Evolutionary conservation across 176 grass and related monocot species (phyloP).

Genomic region (Alopecurus myosuroides): DNA sequence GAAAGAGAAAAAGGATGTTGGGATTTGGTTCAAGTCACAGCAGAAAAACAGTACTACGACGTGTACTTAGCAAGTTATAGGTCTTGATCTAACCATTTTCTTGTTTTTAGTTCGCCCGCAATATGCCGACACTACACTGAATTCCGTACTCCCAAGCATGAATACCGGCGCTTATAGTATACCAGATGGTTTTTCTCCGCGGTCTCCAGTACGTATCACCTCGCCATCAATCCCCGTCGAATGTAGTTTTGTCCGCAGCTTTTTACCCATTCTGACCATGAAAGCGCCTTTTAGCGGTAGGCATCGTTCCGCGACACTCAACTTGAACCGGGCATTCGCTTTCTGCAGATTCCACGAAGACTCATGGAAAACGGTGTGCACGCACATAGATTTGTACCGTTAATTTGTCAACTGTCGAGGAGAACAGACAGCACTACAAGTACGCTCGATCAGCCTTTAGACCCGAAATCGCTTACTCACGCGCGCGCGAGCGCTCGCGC

Average conservation of each 20-base stretch:
- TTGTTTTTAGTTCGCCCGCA: too few species aligned
- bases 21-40: too few species aligned
- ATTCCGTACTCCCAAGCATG: too few species aligned
- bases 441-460: not conserved
- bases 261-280: not conserved
- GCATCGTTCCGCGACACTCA: not conserved
- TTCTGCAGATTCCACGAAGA: conserved; percentile 4
- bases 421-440: not conserved
- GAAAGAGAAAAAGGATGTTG: too few species aligned
- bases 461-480: too few species aligned
- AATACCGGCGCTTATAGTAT: not conserved
- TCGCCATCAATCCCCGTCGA: not conserved
- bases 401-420: not conserved
- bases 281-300: conserved; percentile 3
- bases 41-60: too few species aligned
- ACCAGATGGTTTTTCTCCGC: not conserved
- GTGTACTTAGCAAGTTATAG: too few species aligned
- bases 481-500: too few species aligned
- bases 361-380: not conserved
- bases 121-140: too few species aligned
- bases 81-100: too few species aligned
- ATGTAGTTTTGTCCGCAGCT: not conserved
- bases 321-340: not conserved
- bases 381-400: not conserved
- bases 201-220: not conserved